Conservation (phyloP, 2,329 filamentous ascomycete genomes). For the Didymella pomorum region DNA sequence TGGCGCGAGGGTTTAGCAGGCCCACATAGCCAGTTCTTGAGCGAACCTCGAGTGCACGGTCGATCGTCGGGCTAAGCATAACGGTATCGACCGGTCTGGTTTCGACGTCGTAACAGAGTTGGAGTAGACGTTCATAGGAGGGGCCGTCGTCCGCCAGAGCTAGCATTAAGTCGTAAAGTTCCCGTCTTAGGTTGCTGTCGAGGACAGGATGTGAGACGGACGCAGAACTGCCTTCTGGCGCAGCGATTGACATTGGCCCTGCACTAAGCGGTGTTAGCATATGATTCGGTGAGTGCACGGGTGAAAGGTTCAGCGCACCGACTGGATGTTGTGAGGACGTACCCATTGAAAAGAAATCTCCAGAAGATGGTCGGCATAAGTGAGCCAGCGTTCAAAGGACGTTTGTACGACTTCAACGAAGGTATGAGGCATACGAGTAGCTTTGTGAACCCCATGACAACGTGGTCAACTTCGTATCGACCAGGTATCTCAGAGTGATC, state of each 20-base stretch:
- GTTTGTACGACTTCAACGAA: constrained; percentile 53
- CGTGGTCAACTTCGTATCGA: constrained; percentile 44
- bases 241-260: background rate
- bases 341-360: constrained; percentile 48
- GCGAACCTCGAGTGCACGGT: constrained; percentile 73
- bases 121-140: constrained; percentile 41
- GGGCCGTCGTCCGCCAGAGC: constrained; percentile 44
- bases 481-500: constrained; percentile 48
- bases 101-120: constrained; percentile 33
- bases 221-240: background rate
- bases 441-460: constrained; percentile 52
- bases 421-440: constrained; percentile 50
- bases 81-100: constrained; percentile 60
- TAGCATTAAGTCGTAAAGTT: constrained; percentile 49
- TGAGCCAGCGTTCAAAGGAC: constrained; percentile 41
- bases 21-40: constrained; percentile 85
- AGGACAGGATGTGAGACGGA: constrained; percentile 40
- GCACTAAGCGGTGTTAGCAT: constrained; percentile 4
- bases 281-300: background rate
- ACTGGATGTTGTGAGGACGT: constrained; percentile 8
- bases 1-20: constrained; percentile 90
- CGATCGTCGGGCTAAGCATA: constrained; percentile 63
- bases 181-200: constrained; percentile 46
- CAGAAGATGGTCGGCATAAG: constrained; percentile 46
- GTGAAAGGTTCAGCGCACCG: background rate